Base-by-base conservation (phyloP, 805 yeast genomes). In the Teunomyces funiuensis region DNA sequence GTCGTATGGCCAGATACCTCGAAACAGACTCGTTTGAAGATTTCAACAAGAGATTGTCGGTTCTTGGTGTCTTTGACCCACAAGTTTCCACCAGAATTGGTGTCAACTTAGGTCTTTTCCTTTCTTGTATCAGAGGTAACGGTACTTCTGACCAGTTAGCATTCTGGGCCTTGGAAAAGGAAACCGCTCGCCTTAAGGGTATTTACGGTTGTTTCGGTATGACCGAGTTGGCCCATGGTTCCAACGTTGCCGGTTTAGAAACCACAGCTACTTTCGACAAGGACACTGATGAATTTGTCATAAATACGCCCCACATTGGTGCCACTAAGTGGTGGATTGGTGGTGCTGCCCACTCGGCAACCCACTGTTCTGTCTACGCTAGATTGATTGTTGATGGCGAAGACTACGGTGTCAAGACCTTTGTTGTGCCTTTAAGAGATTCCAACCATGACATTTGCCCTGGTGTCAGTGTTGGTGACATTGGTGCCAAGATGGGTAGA, bases 281-380 rank as follows among this genome's bases (percentile, higher is more conserved):
- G 14, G 66, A 65, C 13, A 75, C 74, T 20, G 87, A 88, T 53
- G 80, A 81, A 48, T 86, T 90, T 57, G 60, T 76, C 41, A 80
- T 90, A 55, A 77, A 87, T 59, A 90, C 97, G 9, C 97, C 97
- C 1, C 86, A 89, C 58, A 63, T 86, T 41, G 90, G 95, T 27
- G 97, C 97, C 33, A 89, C 97, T 18, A 90, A 90, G 63, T 90
- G 97, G 97, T 90, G 97, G 97, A 90, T 90, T 55, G 97, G 97
- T 36, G 97, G 97, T 54, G 97, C 97, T 30, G 97, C 97, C 8
- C 95, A 88, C 63, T 83, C 95, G 15, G 88, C 97, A 5, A 88
- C 90, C 20, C 97, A 90, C 66, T 73, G 88, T 17, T 80, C 83
- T n/a, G 85, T 80, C 18, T 90, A 82, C 61, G 97, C 97, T 4